Evolutionary conservation across 306 rosid genomes (phyloP).

Genomic region (Heteromeles arbutifolia): DNA sequence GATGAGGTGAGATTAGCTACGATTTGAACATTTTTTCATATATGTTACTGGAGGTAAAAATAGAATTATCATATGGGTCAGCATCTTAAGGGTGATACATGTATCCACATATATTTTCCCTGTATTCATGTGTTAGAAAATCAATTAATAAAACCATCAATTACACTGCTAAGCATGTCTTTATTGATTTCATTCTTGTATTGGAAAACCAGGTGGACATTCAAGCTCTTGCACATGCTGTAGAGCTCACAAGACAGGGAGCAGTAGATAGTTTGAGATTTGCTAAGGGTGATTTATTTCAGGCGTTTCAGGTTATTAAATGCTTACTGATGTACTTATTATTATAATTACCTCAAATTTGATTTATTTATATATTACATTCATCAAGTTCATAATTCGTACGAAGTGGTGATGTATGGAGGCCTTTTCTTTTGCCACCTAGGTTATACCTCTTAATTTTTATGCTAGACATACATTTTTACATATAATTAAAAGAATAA

Average conservation of each 20-base stretch:
- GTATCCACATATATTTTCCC: not conserved
- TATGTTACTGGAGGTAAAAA: not conserved
- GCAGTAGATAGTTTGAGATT: slow-evolving; percentile 96
- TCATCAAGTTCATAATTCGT: not conserved
- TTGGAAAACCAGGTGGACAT: slow-evolving; percentile 77
- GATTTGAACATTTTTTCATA: not conserved
- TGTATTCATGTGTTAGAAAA: not conserved
- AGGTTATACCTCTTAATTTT: not conserved
- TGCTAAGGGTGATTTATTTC: slow-evolving; percentile 83
- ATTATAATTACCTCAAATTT: not conserved
- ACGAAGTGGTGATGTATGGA: not conserved
- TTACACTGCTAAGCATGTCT: not conserved
- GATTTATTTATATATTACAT: not conserved
- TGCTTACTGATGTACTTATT: not conserved
- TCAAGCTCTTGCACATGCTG: slow-evolving; percentile 99
- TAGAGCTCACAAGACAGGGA: slow-evolving; percentile 95
- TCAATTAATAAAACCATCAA: not conserved
- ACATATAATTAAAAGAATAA: not conserved
- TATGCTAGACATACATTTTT: not conserved
- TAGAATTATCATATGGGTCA: not conserved
- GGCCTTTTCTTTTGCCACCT: not conserved
- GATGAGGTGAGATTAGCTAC: slow-evolving; percentile 63
- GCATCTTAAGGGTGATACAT: not conserved
- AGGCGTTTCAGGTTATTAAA: slow-evolving; percentile 85
- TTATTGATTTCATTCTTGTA: slow-evolving; percentile 19